Base-by-base conservation (phyloP, 2,329 filamentous ascomycete genomes). In the Coniochaeta hoffmannii region DNA sequence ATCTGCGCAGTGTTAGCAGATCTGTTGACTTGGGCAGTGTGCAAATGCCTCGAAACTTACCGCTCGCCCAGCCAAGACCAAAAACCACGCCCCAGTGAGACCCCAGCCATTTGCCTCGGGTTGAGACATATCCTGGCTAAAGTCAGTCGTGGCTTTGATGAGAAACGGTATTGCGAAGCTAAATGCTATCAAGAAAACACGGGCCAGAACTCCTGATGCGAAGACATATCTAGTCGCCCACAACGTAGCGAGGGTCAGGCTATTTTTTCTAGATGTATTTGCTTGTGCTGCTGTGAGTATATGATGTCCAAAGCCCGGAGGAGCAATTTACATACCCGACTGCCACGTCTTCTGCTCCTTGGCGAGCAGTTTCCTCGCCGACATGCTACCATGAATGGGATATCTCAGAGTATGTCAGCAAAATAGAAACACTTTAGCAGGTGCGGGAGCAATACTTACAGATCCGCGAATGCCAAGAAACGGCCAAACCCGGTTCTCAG, bases 401-500 rank as follows among this genome's bases (percentile, higher is more conserved):
- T 63, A 41, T 14, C 36, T 41, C 17, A 3, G 10, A 10, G 10
- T 24, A 2, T 10, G 36, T 41, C 19, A 41, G 36, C 12, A 7
- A 12, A 2, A 2, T 5, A 4, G 4, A 19, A 24, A 22, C 19
- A 17, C 19, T 12, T 4, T 12, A 12, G 11, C 17, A 24, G 36
- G 15, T n/a, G 17, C 14, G 34, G 34, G 4, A 36, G 9, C 8
- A 36, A n/a, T 8, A 32, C 30, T 24, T 41, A 62, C 15, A 68
- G 38, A 53, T 64, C 61, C 28, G 62, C 59, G 22, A 61, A 57
- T 10, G 26, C 55, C 8, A 66, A 56, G 38, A 63, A 54, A 15
- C 59, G 56, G 9, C 50, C 38, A 30, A 63, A 66, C 4, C 65
- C 64, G 8, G 55, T 59, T 50, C 32, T 58, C 62, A 66, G 62